These are phyloP conservation scores for Leishmania mexicana DNA, from an alignment of 208 protist species.

Conservation along the genomic window DNA sequence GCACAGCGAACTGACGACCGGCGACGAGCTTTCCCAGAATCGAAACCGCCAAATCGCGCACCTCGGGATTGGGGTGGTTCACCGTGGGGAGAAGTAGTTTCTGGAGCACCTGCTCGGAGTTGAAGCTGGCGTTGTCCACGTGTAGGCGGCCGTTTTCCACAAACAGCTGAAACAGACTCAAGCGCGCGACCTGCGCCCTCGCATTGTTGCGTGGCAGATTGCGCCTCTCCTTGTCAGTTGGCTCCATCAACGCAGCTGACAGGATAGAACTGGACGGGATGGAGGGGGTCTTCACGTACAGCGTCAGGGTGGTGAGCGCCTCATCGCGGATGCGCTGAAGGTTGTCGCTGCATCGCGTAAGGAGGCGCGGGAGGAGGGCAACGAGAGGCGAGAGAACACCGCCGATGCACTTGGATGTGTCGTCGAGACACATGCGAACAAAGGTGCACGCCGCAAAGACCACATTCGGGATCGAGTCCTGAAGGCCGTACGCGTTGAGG, in stretches of 20 bases:
- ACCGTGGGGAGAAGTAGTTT: constrained; percentile 75
- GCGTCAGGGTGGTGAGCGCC: constrained; percentile 55
- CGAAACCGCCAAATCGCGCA: constrained; percentile 70
- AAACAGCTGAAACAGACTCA: constrained; percentile 58
- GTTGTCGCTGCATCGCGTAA: constrained; percentile 74
- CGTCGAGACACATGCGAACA: constrained; percentile 63
- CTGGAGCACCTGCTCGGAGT: constrained; percentile 38
- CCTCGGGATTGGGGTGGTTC: constrained; percentile 78
- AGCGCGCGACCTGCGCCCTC: constrained; percentile 66
- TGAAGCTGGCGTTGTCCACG: constrained; percentile 9
- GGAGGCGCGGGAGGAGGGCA: constrained; percentile 67
- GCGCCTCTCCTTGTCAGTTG: constrained; percentile 71
- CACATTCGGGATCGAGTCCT: constrained; percentile 82
- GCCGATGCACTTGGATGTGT: constrained; percentile 44
- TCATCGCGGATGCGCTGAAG: constrained; percentile 79
- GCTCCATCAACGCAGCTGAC: constrained; percentile 60
- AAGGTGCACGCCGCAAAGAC: constrained; percentile 71
- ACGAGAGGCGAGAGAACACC: constrained; percentile 48
- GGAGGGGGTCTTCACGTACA: constrained; percentile 47
- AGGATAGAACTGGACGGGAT: constrained; percentile 46
- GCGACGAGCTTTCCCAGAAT: constrained; percentile 47
- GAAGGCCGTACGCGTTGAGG: constrained; percentile 72
- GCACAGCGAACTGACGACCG: constrained; percentile 32
- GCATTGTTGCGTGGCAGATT: constrained; percentile 55
- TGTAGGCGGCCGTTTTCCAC: constrained; percentile 24